Evolutionary conservation across 805 yeast genomes (phyloP), one percentile per base, ranked within the genome.

Genomic region (Wickerhamiella vanderwaltii): DNA sequence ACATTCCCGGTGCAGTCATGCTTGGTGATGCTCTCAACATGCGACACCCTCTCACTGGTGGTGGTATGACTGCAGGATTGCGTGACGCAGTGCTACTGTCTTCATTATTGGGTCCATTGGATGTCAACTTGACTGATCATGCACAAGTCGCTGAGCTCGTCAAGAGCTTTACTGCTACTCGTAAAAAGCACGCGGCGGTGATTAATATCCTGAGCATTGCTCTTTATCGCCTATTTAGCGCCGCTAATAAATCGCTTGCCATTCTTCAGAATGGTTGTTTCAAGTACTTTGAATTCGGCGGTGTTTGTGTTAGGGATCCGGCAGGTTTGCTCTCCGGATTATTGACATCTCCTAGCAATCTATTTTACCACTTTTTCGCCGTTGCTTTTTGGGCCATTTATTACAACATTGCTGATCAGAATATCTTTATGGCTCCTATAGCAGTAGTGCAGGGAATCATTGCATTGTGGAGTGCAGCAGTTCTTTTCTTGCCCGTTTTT

Each of bases 21-120:
- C 57, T 91, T 26, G 98, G 98, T 37, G 98, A 91, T 59, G 83
- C 98, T 1, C 68, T 87, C 51, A 91, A 91, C 60, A 91, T 91
- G 96, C 73, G 98, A 59, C 98, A 91, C 59, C 98, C 98, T 20
- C 71, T 91, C 47, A 91, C 97, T 1, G 98, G 98, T 41, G 98
- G 98, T 49, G 98, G 98, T 47, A 91, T 91, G 98, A 86, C 97
- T 19, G 98, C 91, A 32, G 96, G 95, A 2, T 66, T 91, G 46
- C 82, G 77, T 56, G 98, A 91, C 60, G 82, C 84, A 3, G 79
- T 71, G 0, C 57, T 81, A 25, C 67, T 86, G 35, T 75, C 82
- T 15, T 69, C 72, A 50, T 61, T 82, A 29, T 66, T 91, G 40
- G 66, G 73, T 6, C 73, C 79, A 42, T 53, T 69, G 40, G 18